These are phyloP conservation scores for Nothopassalora personata DNA, from an alignment of 2,329 filamentous ascomycete genomes.

Conservation along the genomic window DNA sequence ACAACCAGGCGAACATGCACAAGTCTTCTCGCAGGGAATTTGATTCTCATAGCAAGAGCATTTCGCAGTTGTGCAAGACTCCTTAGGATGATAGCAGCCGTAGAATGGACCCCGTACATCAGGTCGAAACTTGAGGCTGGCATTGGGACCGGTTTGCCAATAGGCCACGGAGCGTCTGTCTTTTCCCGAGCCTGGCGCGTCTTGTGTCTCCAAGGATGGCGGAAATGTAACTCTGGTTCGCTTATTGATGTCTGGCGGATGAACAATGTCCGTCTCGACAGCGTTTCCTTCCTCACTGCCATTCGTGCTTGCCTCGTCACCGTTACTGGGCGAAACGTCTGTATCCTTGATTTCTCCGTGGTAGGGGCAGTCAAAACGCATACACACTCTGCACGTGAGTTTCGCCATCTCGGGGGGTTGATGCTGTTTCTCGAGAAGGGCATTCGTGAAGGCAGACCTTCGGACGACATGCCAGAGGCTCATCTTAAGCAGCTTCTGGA, in stretches of 20 bases:
- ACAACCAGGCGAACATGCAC: slow-evolving; percentile 58
- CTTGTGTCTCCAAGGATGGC: slow-evolving; percentile 3
- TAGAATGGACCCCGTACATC: slow-evolving; percentile 53
- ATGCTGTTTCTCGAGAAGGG: slow-evolving; percentile 10
- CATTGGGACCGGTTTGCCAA: slow-evolving; percentile 16
- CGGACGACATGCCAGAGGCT: slow-evolving; percentile 40
- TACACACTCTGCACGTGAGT: slow-evolving; percentile 28
- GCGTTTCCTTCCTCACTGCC: slow-evolving; percentile 11
- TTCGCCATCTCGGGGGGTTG: slow-evolving; percentile 8
- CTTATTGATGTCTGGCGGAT: slow-evolving; percentile 29
- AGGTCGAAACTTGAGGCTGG: slow-evolving; percentile 9
- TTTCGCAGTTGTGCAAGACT: slow-evolving; percentile 53
- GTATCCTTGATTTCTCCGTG: slow-evolving; percentile 39
- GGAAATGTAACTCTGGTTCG: slow-evolving; percentile 26
- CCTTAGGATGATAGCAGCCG: slow-evolving; percentile 63
- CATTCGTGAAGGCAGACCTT: slow-evolving; percentile 20
- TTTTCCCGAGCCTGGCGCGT: background rate
- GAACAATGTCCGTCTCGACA: slow-evolving; percentile 29
- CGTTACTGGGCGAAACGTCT: slow-evolving; percentile 6
- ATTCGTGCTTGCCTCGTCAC: slow-evolving; percentile 1
- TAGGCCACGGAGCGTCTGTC: slow-evolving; percentile 11
- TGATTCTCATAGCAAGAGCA: slow-evolving; percentile 60
- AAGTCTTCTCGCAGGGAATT: slow-evolving; percentile 68
- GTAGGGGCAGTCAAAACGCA: slow-evolving; percentile 33
- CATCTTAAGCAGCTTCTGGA: slow-evolving; percentile 33